Base-by-base conservation (phyloP, 2,329 filamentous ascomycete genomes). In the Rhytidhysteron rufulum region DNA sequence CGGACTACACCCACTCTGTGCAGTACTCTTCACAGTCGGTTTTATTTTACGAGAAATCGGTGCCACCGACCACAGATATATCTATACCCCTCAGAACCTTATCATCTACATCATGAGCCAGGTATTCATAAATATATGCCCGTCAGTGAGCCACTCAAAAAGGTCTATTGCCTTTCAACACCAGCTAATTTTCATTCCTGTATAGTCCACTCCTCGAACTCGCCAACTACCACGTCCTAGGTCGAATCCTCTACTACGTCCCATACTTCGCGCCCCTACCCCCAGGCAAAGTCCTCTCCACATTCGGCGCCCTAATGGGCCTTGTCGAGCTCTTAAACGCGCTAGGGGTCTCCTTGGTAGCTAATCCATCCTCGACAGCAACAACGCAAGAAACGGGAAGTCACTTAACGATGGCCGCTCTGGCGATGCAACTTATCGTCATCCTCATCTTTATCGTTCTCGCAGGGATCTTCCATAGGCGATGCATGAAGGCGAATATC, bases 181-280 rank as follows among this genome's bases (percentile, higher is more conserved):
- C 39, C 16, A 31, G 11, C 18, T 34, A 15, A n/a, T 20, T n/a
- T n/a, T n/a, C n/a, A n/a, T n/a, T n/a, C n/a, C n/a, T 27, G 18
- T 30, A 18, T 34, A 78, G 77, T 3, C 81, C 82, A 0, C 65
- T 84, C 4, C 74, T 82, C 30, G 78, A 80, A 38, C 68, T 79
- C 3, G 72, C 77, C 40, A 81, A 83, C 53, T 83, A 83, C 58
- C 73, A 80, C 49, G 72, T 82, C 40, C 72, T 84, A 18, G 75
- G 75, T 2, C 73, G 79, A 4, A 68, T 80, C 10, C 67, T 84
- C 16, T 77, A 77, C 57, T 85, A 83, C 58, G 68, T 80, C 3
- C 79, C 79, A 0, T 78, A 81, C 53, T 69, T 77, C 41, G 70
- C 79, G 0, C 79, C 78, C 0, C 69, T 79, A 24, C 75, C 79